Conservation (phyloP, 257 asterid genomes). For the Solanum sejunctum region DNA sequence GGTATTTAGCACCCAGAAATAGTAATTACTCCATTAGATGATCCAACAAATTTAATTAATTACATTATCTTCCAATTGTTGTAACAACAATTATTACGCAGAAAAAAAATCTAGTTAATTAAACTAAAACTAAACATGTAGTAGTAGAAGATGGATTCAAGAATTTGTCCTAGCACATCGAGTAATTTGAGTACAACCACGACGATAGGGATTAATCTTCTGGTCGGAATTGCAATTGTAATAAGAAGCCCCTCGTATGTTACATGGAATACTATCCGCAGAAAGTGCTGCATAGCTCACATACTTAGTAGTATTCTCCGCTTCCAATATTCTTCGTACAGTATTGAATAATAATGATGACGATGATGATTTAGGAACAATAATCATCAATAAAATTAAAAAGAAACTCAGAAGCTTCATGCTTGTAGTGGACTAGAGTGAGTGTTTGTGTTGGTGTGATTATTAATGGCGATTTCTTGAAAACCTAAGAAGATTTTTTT, state of each 20-base stretch:
- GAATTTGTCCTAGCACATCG: slow-evolving; percentile 21
- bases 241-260: slow-evolving; percentile 31
- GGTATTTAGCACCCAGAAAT: too few relatives aligned
- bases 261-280: slow-evolving; percentile 28
- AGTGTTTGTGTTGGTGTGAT: neutral
- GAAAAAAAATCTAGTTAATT: neutral
- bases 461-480: too few relatives aligned
- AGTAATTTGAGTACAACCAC: slow-evolving; percentile 42
- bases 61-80: neutral
- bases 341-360: neutral
- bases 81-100: neutral
- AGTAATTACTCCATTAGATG: neutral
- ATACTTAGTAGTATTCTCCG: neutral
- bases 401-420: neutral
- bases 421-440: neutral
- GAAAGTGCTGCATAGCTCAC: slow-evolving; percentile 34
- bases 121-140: neutral
- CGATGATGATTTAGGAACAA: neutral
- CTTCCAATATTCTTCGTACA: neutral
- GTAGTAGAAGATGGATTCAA: neutral
- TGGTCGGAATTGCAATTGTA: slow-evolving; percentile 26
- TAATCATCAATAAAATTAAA: neutral
- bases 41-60: neutral
- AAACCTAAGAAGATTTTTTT: neutral
- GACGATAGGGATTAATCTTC: slow-evolving; percentile 33